These are phyloP conservation scores for Keithomyces neogunnii DNA, from an alignment of 2,329 filamentous ascomycete genomes.

Conservation along the genomic window DNA sequence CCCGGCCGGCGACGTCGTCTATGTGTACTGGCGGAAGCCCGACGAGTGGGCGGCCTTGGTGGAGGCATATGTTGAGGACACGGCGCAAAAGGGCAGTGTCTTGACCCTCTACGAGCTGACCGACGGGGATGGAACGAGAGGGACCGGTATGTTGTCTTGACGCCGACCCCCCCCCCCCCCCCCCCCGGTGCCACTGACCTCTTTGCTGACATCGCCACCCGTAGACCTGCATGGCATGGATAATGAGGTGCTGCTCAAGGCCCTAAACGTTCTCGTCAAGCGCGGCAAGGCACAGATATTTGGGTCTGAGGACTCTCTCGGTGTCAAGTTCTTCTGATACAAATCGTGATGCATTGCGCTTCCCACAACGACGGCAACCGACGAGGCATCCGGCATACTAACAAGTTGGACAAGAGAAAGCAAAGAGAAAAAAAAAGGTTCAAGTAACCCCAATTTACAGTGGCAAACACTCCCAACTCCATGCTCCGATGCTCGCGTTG, in stretches of 20 bases:
- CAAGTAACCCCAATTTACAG: neutral
- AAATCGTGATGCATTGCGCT: neutral
- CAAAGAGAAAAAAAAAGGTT: neutral
- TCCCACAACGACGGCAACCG: too few relatives aligned
- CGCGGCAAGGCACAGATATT: conserved; percentile 90
- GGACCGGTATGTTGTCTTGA: conserved; percentile 45
- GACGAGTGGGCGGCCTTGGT: conserved; percentile 84
- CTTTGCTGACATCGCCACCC: neutral
- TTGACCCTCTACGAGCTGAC: conserved; percentile 87
- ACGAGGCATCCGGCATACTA: too few relatives aligned
- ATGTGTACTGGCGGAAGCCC: conserved; percentile 76
- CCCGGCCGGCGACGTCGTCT: conserved; percentile 41
- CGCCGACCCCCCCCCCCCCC: neutral
- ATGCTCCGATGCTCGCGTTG: conserved; percentile 13
- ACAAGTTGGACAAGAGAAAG: too few relatives aligned
- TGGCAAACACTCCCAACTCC: conserved; percentile 1
- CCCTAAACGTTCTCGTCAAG: conserved; percentile 75
- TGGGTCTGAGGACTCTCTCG: conserved; percentile 76
- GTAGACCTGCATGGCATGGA: conserved; percentile 86
- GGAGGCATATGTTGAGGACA: conserved; percentile 76
- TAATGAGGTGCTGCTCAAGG: conserved; percentile 67
- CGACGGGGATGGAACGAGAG: conserved; percentile 72
- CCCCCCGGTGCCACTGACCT: neutral
- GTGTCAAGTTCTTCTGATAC: conserved; percentile 89
- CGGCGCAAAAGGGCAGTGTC: conserved; percentile 80